phyloP scores from a whole-genome alignment of 2,329 filamentous ascomycete species.

The Aotearoamyces nothofagi region DNA sequence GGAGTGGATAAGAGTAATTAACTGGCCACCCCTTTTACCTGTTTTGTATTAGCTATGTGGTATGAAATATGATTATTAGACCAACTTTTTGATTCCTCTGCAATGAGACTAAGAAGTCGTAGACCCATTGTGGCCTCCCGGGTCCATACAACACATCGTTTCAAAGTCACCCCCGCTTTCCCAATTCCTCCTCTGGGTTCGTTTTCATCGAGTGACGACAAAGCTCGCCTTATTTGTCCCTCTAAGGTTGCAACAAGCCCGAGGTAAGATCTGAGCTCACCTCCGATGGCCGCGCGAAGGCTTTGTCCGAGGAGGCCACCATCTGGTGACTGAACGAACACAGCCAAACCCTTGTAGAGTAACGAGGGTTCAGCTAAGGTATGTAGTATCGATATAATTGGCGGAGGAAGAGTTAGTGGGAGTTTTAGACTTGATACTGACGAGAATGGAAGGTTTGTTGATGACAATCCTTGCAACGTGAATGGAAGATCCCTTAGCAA shows the following conservation, averaged over 20 bases:
- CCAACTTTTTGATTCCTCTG: conserved; percentile 70
- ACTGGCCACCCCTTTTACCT: conserved; percentile 68
- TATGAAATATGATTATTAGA: conserved; percentile 19
- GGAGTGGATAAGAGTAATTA: conserved; percentile 85
- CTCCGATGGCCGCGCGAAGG: conserved; percentile 69
- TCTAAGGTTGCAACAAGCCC: conserved; percentile 85
- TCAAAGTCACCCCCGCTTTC: conserved; percentile 82
- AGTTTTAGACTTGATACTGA: conserved; percentile 56
- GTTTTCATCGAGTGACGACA: conserved; percentile 56
- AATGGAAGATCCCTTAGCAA: conserved; percentile 75
- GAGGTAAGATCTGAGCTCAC: conserved; percentile 78
- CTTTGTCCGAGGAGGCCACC: conserved; percentile 86
- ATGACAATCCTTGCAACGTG: conserved; percentile 83
- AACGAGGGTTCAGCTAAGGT: conserved; percentile 84
- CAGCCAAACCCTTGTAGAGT: conserved; percentile 68
- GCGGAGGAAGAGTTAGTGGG: conserved; percentile 65
- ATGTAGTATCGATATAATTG: conserved; percentile 75
- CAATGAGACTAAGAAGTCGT: conserved; percentile 83
- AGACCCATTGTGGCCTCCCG: conserved; percentile 92
- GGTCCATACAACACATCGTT: conserved; percentile 94
- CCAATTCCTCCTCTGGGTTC: conserved; percentile 57
- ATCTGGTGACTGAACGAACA: conserved; percentile 68
- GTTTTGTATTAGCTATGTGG: conserved; percentile 5
- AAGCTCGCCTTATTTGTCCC: conserved; percentile 72
- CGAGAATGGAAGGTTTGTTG: conserved; percentile 65